Base-by-base conservation (phyloP, 495 filamentous ascomycete species). In the Pseudomonodictys pantanalensis region DNA sequence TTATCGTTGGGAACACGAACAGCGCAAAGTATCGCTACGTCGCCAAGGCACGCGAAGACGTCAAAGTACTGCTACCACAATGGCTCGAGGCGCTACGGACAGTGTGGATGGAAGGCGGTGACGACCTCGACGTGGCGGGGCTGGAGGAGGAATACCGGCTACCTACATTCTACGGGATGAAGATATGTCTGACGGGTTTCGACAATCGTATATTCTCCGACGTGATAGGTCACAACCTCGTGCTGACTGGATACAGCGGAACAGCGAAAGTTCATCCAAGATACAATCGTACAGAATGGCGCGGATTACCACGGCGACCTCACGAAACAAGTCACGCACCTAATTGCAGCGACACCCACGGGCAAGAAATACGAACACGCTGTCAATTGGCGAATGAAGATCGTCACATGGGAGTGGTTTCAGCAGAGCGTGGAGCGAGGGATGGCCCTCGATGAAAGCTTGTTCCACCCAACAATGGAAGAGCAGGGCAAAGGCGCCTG, bases 11-110 rank as follows among this genome's bases (percentile, higher is more conserved):
- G 66, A 86, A 88, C 56, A 86, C 87, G 54, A 80, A 90, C 63
- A 97, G 92, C 0, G 82, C 86, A 12, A 98, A 98, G 71, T 98
- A 98, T 77, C 87, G 85, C 68, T 96, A 93, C 74, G 92, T 97
- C 67, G 93, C 93, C 22, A 90, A 84, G 60, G 88, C 92, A 69
- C 81, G 93, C 26, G 80, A 85, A 30, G 93, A 98, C 69, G 84
- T 98, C 64, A 83, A 81, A 53, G 88, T 90, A 46, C 81, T 98
- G 72, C 79, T 78, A 39, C 82, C 86, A 26, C 81, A 82, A 68
- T 98, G 90, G 90, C 79, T 98, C 48, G 83, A 92, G 45, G 90
- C 90, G 24, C 84, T 97, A 18, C 83, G 91, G 11, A 74, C 84
- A 49, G 77, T 82, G 35, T 98, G 93, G 95, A 84, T 92, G 52